Conservation (phyloP, 202 grass and related monocot species). For the Carex sylvatica region DNA sequence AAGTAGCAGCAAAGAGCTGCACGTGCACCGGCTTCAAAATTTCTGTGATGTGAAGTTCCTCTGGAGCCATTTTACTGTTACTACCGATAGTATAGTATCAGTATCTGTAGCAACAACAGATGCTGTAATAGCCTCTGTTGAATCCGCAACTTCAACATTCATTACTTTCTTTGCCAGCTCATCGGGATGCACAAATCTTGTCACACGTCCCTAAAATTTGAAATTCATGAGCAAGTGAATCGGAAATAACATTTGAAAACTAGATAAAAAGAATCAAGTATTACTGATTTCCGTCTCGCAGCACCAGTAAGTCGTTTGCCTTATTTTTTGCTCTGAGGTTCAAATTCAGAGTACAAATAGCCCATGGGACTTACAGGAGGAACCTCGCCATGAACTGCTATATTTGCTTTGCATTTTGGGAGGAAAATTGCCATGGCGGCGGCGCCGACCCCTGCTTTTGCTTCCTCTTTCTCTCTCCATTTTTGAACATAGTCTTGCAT, state of each 20-base stretch:
- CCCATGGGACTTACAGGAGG: background rate
- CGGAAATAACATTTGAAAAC: background rate
- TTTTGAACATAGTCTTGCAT: constrained; percentile 17
- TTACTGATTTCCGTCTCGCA: constrained; percentile 65
- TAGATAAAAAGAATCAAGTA: background rate
- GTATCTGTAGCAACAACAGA: background rate
- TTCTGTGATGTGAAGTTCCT: constrained; percentile 45
- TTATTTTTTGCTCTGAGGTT: constrained; percentile 25
- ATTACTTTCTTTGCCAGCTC: constrained; percentile 26
- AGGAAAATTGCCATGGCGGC: background rate
- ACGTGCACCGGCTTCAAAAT: constrained; percentile 74
- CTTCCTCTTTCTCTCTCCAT: constrained; percentile 9
- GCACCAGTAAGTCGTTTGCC: constrained; percentile 62
- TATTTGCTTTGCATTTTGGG: background rate
- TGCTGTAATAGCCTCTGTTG: constrained; percentile 41
- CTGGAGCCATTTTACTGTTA: constrained; percentile 37
- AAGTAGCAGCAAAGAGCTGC: constrained; percentile 38
- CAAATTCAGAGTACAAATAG: background rate
- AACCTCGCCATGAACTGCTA: background rate
- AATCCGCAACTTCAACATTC: constrained; percentile 43
- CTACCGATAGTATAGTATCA: constrained; percentile 24
- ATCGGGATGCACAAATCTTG: constrained; percentile 58
- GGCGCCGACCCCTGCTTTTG: background rate
- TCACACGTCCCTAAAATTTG: constrained; percentile 42
- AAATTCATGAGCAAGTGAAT: background rate